Percentiles rank a stretch among this genome's conserved stretches.
Evolutionary conservation across 371 early-diverging fungal species (phyloP).

Genomic region (Dichotomocladium elegans): DNA sequence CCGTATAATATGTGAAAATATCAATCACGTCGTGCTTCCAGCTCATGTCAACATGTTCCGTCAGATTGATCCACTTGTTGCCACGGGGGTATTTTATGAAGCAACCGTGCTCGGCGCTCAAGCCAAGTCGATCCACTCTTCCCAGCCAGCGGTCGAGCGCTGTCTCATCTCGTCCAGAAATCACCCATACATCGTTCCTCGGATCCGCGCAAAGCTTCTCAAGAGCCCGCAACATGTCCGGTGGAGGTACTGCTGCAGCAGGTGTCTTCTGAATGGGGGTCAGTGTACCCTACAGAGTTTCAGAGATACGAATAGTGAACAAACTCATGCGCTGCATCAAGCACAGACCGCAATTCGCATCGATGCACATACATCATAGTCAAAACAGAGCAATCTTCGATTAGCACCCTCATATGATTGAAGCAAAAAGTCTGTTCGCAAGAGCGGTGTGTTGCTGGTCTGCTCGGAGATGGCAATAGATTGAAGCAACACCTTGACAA

Average conservation of each 20-base stretch:
- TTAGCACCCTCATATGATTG: slow-evolving; percentile 51
- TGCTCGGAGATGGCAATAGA: slow-evolving; percentile 48
- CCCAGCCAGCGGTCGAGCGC: slow-evolving; percentile 86
- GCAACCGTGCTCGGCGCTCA: slow-evolving; percentile 76
- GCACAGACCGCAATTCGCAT: background rate
- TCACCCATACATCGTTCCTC: slow-evolving; percentile 86
- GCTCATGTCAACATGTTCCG: slow-evolving; percentile 75
- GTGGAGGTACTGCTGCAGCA: slow-evolving; percentile 60
- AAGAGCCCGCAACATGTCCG: slow-evolving; percentile 64
- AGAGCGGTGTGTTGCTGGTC: slow-evolving; percentile 62
- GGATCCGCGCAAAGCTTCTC: slow-evolving; percentile 67
- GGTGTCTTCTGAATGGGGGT: slow-evolving; percentile 72
- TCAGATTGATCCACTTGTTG: slow-evolving; percentile 73
- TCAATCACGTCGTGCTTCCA: slow-evolving; percentile 87
- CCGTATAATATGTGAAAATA: slow-evolving; percentile 87
- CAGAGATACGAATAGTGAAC: too few species aligned
- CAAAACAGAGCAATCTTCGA: slow-evolving; percentile 77
- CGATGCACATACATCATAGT: slow-evolving; percentile 84
- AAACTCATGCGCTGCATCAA: background rate
- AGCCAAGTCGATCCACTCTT: slow-evolving; percentile 69
- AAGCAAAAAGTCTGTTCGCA: slow-evolving; percentile 47
- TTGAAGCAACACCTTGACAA: slow-evolving; percentile 60
- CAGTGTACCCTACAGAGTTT: slow-evolving; percentile 69
- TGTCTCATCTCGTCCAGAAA: slow-evolving; percentile 88
- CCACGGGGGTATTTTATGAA: slow-evolving; percentile 58